A percentile compares a stretch with the other conserved stretches of the same genome.
Evolutionary conservation across 345 rosid species (phyloP).

Genomic region (Brassica cretica): DNA sequence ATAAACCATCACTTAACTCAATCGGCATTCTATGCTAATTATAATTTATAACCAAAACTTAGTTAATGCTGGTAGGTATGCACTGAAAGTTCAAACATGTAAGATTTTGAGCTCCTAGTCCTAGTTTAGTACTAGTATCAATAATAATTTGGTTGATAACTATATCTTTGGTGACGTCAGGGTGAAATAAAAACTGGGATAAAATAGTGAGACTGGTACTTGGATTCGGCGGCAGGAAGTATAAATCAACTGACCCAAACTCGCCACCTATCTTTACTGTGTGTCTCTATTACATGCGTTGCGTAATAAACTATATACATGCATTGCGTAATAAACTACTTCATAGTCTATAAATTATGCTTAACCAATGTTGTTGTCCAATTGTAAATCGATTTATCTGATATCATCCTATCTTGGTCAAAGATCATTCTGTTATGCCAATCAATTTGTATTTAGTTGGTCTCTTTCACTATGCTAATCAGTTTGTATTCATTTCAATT

Average conservation of each 20-base stretch:
- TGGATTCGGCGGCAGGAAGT: constrained; percentile 43
- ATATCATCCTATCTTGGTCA: constrained; percentile 19
- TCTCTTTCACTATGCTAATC: constrained; percentile 2
- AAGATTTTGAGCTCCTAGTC: not conserved
- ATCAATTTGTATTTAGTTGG: not conserved
- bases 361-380: not conserved
- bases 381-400: not conserved
- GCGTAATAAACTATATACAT: constrained; percentile 9
- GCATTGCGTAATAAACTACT: not conserved
- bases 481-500: not conserved
- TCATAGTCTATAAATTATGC: not conserved
- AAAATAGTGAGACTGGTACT: constrained; percentile 14
- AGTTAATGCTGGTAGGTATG: not conserved
- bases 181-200: constrained; percentile 3
- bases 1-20: not conserved
- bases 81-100: not conserved
- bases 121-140: not conserved
- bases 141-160: not conserved
- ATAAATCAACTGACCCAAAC: constrained; percentile 35
- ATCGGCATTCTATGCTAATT: not conserved
- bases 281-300: constrained; percentile 36
- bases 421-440: not conserved
- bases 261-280: constrained; percentile 31
- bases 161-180: constrained; percentile 20
- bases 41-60: not conserved